phyloP scores from a whole-genome alignment of 2,329 filamentous ascomycete species.

The Scleromitrula shiraiana region DNA sequence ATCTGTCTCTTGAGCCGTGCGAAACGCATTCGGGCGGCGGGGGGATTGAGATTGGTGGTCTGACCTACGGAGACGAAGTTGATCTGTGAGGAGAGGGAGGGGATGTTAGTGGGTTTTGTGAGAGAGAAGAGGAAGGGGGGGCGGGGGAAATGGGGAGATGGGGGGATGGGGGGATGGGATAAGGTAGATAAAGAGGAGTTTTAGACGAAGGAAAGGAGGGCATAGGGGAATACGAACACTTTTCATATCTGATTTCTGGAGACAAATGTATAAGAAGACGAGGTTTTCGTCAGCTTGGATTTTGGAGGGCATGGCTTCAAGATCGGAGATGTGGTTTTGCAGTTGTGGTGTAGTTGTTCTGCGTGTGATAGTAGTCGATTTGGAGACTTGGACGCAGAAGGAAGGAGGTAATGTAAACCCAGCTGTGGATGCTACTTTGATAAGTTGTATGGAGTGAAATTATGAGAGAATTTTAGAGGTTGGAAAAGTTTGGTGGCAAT shows the following conservation, averaged over 20 bases:
- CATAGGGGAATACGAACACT: constrained; percentile 25
- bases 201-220: neutral
- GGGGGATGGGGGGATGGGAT: neutral
- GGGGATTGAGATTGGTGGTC: constrained; percentile 29
- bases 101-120: neutral
- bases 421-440: too few relatives aligned
- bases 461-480: too few relatives aligned
- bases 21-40: constrained; percentile 34
- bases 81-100: constrained; percentile 26
- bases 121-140: neutral
- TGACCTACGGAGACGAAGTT: constrained; percentile 33
- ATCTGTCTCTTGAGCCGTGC: constrained; percentile 30
- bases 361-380: neutral
- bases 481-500: too few relatives aligned
- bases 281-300: constrained; percentile 33
- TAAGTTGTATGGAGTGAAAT: too few relatives aligned
- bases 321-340: too few relatives aligned
- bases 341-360: neutral
- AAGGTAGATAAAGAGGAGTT: neutral
- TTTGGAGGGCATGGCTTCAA: constrained; percentile 32
- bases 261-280: constrained; percentile 36
- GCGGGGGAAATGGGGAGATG: neutral
- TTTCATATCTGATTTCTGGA: constrained; percentile 33
- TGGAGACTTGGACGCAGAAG: neutral
- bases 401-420: too few relatives aligned